These are phyloP conservation scores for Ceratocystis destructans DNA, from an alignment of 2,329 filamentous ascomycete genomes.

Conservation along the genomic window DNA sequence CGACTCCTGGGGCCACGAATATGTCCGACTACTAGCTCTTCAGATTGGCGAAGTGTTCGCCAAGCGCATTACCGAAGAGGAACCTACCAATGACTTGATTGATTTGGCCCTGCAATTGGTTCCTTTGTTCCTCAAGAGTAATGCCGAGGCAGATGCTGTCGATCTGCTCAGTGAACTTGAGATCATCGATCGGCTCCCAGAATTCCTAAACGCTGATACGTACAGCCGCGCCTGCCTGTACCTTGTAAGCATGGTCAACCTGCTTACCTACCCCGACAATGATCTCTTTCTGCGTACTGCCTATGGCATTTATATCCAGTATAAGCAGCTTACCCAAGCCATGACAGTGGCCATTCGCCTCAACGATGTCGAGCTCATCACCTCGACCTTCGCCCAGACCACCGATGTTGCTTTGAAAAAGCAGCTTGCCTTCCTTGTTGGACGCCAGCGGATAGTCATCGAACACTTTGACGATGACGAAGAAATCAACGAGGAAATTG, in stretches of 20 bases:
- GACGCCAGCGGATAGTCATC: conserved; percentile 77
- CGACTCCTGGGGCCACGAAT: conserved; percentile 96
- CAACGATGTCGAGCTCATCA: conserved; percentile 74
- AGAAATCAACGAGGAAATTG: conserved; percentile 59
- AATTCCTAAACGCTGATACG: conserved; percentile 86
- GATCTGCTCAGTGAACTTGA: conserved; percentile 95
- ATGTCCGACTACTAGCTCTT: conserved; percentile 84
- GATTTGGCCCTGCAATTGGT: conserved; percentile 75
- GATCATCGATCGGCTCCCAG: conserved; percentile 82
- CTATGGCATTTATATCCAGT: conserved; percentile 83
- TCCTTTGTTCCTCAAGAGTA: conserved; percentile 90
- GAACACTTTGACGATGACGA: conserved; percentile 49
- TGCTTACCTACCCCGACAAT: conserved; percentile 95
- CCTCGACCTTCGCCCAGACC: conserved; percentile 65
- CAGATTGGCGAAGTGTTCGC: conserved; percentile 93
- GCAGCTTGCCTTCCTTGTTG: conserved; percentile 87
- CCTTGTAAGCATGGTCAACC: conserved; percentile 97
- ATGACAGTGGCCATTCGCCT: conserved; percentile 88
- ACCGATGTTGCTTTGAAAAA: conserved; percentile 73
- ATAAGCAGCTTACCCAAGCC: conserved; percentile 85
- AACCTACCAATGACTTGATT: conserved; percentile 68
- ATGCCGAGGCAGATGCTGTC: conserved; percentile 94
- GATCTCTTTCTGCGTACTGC: conserved; percentile 87
- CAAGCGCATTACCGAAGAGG: conserved; percentile 73
- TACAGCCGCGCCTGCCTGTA: conserved; percentile 89